A percentile compares a stretch with the other conserved stretches of the same genome.
Evolutionary conservation across 2,329 filamentous ascomycete genomes (phyloP).

Genomic region (Phaeosphaeria sp.): DNA sequence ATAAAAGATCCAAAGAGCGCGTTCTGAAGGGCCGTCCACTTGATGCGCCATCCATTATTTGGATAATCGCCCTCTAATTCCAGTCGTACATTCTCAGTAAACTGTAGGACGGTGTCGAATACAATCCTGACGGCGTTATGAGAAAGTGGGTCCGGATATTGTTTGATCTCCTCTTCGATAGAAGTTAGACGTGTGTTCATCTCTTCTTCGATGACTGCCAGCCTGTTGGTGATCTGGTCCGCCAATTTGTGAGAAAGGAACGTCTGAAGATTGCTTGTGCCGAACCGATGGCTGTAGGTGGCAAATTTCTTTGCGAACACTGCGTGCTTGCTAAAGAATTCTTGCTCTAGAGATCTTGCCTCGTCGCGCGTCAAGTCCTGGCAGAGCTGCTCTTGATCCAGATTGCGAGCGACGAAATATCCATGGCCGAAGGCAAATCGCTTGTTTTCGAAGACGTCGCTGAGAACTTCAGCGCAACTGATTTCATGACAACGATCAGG

Average conservation of each 20-base stretch:
- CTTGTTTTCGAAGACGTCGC: slow-evolving; percentile 67
- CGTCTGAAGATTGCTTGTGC: slow-evolving; percentile 58
- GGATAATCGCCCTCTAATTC: slow-evolving; percentile 60
- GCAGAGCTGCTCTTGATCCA: slow-evolving; percentile 60
- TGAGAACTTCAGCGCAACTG: slow-evolving; percentile 61
- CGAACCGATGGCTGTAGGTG: slow-evolving; percentile 55
- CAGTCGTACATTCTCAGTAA: slow-evolving; percentile 62
- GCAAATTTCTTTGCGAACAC: slow-evolving; percentile 57
- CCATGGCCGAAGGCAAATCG: slow-evolving; percentile 73
- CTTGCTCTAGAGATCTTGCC: slow-evolving; percentile 57
- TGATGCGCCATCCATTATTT: slow-evolving; percentile 50
- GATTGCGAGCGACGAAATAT: slow-evolving; percentile 78
- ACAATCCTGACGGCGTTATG: slow-evolving; percentile 72
- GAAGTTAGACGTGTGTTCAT: slow-evolving; percentile 56
- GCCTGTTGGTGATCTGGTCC: slow-evolving; percentile 47
- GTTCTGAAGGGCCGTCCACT: slow-evolving; percentile 55
- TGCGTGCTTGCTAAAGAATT: slow-evolving; percentile 55
- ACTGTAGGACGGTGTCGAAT: slow-evolving; percentile 62
- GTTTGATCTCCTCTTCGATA: slow-evolving; percentile 63
- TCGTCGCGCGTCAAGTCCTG: slow-evolving; percentile 51
- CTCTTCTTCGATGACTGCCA: slow-evolving; percentile 54
- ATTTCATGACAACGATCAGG: slow-evolving; percentile 72
- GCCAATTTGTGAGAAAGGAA: slow-evolving; percentile 59
- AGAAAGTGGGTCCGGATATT: slow-evolving; percentile 70
- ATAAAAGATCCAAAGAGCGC: slow-evolving; percentile 58